A percentile compares a stretch with the other conserved stretches of the same genome.
phyloP scores from a whole-genome alignment of 169 alveolate genomes.

The Sarcocystis neurona region DNA sequence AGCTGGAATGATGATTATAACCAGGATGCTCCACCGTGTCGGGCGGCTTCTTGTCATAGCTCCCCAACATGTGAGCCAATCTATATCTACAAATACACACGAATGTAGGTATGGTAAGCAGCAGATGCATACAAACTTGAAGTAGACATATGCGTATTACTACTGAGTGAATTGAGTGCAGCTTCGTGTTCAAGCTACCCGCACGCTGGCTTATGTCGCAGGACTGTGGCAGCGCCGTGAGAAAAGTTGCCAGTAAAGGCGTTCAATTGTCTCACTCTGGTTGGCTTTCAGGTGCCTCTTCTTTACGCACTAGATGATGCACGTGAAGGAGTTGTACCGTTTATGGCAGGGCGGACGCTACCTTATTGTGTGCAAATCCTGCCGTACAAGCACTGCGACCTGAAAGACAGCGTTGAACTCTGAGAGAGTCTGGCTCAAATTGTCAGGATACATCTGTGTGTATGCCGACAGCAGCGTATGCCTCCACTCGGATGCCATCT shows the following conservation, averaged over 20 bases:
- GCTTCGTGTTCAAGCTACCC: not conserved
- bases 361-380: slow-evolving; percentile 1
- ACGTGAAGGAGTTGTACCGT: slow-evolving; percentile 48
- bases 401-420: not conserved
- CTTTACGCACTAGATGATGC: slow-evolving; percentile 4
- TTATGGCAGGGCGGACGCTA: slow-evolving; percentile 36
- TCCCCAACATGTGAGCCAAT: no score
- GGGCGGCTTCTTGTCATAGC: no score
- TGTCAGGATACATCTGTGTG: no score
- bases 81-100: no score
- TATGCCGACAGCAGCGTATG: not conserved
- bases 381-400: not conserved
- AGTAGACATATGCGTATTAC: no score
- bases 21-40: no score
- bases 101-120: no score
- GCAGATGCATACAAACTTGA: no score
- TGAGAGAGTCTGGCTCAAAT: not conserved
- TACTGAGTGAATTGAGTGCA: not conserved
- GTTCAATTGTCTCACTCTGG: not conserved
- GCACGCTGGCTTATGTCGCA: not conserved
- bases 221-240: not conserved
- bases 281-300: slow-evolving; percentile 33
- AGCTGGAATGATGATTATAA: no score
- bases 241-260: not conserved
- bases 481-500: not conserved